A percentile compares a stretch with the other conserved stretches of the same genome.
These are phyloP conservation scores for Starmera quercuum DNA, from an alignment of 805 yeast species.

Conservation along the genomic window DNA sequence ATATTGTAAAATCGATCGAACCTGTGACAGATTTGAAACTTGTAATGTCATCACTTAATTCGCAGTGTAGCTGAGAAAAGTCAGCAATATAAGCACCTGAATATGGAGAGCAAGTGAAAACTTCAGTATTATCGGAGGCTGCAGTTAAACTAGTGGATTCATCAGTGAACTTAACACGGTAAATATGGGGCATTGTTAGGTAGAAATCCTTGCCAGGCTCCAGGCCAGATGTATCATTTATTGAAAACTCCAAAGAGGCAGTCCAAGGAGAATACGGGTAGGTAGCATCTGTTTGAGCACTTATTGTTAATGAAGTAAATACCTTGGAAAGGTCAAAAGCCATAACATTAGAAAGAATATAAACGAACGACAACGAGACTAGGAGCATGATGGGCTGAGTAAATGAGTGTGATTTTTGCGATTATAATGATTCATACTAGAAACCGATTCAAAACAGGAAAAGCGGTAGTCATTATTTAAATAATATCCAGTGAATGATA, in stretches of 20 bases:
- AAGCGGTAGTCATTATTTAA: too few species aligned
- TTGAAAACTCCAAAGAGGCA: slow-evolving; percentile 20
- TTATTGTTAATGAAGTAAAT: slow-evolving; percentile 3
- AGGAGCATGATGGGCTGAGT: too few species aligned
- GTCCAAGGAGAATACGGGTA: slow-evolving; percentile 27
- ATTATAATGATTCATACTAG: too few species aligned
- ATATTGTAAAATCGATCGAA: slow-evolving; percentile 19
- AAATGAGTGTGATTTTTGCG: too few species aligned
- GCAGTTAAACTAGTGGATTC: slow-evolving; percentile 12
- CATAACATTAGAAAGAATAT: slow-evolving; percentile 1
- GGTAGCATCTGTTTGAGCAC: slow-evolving; percentile 5
- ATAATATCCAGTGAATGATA: too few species aligned
- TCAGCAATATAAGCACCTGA: slow-evolving; percentile 26
- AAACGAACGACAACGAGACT: slow-evolving; percentile 1
- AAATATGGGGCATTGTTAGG: slow-evolving; percentile 22
- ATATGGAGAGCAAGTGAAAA: slow-evolving; percentile 23
- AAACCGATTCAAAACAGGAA: too few species aligned
- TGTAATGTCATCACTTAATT: slow-evolving; percentile 14
- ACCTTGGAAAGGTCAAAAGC: slow-evolving; percentile 1
- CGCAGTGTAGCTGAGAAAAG: slow-evolving; percentile 23
- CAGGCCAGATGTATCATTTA: slow-evolving; percentile 12
- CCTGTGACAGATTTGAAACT: slow-evolving; percentile 19
- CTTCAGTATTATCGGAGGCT: slow-evolving; percentile 17
- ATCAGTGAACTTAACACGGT: slow-evolving; percentile 25
- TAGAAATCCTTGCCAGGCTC: slow-evolving; percentile 20